These are phyloP conservation scores for Fusarium xyrophilum DNA, from an alignment of 2,329 filamentous ascomycete species.

Conservation along the genomic window DNA sequence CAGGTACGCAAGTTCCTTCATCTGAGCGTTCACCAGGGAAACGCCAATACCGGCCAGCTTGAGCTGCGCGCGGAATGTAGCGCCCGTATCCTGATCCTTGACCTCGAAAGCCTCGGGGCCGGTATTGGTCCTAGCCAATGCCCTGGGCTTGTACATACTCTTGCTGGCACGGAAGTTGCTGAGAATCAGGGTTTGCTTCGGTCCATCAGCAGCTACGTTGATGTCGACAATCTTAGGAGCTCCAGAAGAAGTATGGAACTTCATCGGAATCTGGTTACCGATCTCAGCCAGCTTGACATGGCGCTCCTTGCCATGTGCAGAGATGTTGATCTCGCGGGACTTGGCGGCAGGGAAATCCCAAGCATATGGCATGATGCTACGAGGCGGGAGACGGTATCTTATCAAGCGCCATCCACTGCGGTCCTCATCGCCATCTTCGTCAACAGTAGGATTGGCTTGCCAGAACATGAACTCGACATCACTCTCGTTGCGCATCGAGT, in stretches of 20 bases:
- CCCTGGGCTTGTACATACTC: constrained; percentile 79
- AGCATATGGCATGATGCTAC: constrained; percentile 99
- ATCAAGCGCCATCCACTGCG: constrained; percentile 90
- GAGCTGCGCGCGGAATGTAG: constrained; percentile 88
- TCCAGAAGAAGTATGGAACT: constrained; percentile 72
- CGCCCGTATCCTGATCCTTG: constrained; percentile 86
- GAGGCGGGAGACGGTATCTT: constrained; percentile 85
- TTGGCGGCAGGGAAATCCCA: constrained; percentile 99
- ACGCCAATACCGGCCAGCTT: constrained; percentile 90
- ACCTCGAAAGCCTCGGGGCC: constrained; percentile 79
- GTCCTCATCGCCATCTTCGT: constrained; percentile 86
- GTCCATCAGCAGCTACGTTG: constrained; percentile 93
- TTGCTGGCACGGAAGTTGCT: constrained; percentile 93
- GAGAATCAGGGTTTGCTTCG: constrained; percentile 90
- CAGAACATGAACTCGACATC: constrained; percentile 97
- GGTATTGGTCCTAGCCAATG: constrained; percentile 55
- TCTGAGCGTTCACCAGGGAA: constrained; percentile 89
- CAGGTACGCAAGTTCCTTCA: constrained; percentile 91
- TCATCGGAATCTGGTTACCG: constrained; percentile 94
- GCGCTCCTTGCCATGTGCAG: constrained; percentile 63
- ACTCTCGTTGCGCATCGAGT: constrained; percentile 98
- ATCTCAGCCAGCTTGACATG: constrained; percentile 97
- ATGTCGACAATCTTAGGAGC: constrained; percentile 92
- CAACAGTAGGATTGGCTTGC: constrained; percentile 90
- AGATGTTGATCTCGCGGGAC: constrained; percentile 87